Evolutionary conservation across 371 early-diverging fungal genomes (phyloP).

Genomic region (Mortierella sp.): DNA sequence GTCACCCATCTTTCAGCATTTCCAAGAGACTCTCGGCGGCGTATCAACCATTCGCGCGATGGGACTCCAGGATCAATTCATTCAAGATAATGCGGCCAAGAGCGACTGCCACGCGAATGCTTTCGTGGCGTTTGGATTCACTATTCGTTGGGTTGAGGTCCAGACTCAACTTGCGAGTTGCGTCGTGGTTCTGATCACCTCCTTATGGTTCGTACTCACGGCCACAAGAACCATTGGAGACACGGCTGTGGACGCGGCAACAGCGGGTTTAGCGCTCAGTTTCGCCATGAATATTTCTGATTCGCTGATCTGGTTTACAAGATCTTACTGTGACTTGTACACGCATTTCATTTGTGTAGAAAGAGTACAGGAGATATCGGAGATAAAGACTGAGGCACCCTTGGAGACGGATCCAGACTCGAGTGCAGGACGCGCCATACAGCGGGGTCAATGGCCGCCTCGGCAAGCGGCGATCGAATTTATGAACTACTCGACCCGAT

Average conservation of each 20-base stretch:
- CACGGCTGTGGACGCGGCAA: constrained; percentile 66
- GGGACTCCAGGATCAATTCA: constrained; percentile 67
- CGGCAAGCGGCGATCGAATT: constrained; percentile 56
- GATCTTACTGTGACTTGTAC: constrained; percentile 56
- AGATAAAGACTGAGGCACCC: constrained; percentile 69
- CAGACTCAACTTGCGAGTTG: constrained; percentile 72
- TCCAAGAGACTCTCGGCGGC: constrained; percentile 78
- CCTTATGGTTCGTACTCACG: constrained; percentile 53
- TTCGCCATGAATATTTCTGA: constrained; percentile 79
- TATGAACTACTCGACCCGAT: constrained; percentile 70
- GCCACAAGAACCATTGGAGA: constrained; percentile 25
- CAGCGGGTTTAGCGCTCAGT: constrained; percentile 80
- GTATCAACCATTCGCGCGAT: constrained; percentile 84
- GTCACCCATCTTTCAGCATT: constrained; percentile 81
- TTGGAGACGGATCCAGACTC: constrained; percentile 36
- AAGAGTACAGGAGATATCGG: constrained; percentile 66
- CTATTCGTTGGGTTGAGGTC: constrained; percentile 84
- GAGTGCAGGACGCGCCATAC: constrained; percentile 65
- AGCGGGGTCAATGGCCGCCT: constrained; percentile 58
- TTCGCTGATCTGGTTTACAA: constrained; percentile 57
- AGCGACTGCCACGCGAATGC: constrained; percentile 72
- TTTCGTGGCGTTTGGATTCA: constrained; percentile 73
- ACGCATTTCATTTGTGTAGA: constrained; percentile 84
- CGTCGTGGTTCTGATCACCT: constrained; percentile 65
- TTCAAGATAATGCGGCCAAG: constrained; percentile 58